Evolutionary conservation across 257 asterid genomes (phyloP), one percentile per base, ranked within the genome.

Genomic region (Knoxia roxburghii): DNA sequence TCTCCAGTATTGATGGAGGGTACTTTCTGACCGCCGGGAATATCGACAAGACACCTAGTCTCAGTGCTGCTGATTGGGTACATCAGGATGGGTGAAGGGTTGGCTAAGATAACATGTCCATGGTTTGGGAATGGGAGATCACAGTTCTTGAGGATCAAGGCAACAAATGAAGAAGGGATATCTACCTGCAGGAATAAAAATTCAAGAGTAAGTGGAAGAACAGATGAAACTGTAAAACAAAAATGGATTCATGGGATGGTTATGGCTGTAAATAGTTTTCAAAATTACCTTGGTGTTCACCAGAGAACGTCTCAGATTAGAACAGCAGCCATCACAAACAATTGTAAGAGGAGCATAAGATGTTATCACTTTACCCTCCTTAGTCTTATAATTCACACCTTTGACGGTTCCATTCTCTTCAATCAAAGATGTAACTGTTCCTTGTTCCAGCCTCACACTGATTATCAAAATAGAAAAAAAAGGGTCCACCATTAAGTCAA

Each of bases 291-390:
- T 74, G 45, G 67, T 46, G 29, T 53, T 62, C 63, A 64, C 41
- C 21, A 68, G 74, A 43, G 78, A 74, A n/a, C 78, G 74, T 56
- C 78, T 54, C 10, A 68, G 62, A 18, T 74, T 74, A 1, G 78
- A 68, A 49, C 73, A 74, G 54, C 74, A 68, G 32, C 78, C 78
- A 68, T 74, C 78, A 55, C 78, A 74, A 20, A 74, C 77, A 58
- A 73, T 63, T 0, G 77, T 73, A 1, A 73, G 77, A 56, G 78
- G 71, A 21, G 78, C 74, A 12, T 55, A 23, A 33, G 53, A 55
- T 20, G 67, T 68, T 2, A 74, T 35, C 33, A 20, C 61, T 46
- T 74, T 64, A 2, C 74, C 78, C 12, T 54, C 69, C 37, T 68
- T 74, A 35, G 70, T 74, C 73, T 68, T 74, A 40, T 74, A 74